Evolutionary conservation across 352 stramenopile species (phyloP).

Genomic region (Phytophthora hibernalis): DNA sequence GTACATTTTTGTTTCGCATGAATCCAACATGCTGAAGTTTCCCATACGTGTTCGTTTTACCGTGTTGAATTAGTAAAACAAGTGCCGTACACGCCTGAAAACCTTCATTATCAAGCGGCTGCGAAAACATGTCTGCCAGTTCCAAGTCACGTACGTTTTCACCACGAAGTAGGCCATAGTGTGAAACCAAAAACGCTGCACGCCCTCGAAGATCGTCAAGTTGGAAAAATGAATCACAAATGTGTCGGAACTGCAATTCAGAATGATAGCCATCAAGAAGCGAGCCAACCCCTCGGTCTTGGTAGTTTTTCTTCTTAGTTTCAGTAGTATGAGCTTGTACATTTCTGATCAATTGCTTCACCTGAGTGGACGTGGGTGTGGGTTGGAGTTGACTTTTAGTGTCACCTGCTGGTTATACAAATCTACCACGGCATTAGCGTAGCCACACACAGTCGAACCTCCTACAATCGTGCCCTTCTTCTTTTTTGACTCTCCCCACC

Average conservation of each 20-base stretch:
- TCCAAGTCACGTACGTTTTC: conserved; percentile 24
- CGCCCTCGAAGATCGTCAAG: conserved; percentile 7
- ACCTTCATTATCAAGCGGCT: conserved; percentile 1
- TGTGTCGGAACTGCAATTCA: conserved; percentile 7
- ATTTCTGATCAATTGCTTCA: conserved; percentile 21
- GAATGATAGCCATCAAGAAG: conserved; percentile 14
- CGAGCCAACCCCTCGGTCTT: conserved; percentile 10
- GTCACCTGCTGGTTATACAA: conserved; percentile 14
- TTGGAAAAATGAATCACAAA: conserved; percentile 12
- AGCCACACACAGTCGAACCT: conserved; percentile 7
- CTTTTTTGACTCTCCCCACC: conserved; percentile 20
- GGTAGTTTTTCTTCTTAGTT: conserved; percentile 14
- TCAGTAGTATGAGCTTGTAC: conserved; percentile 11
- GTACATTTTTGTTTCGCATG: conserved; percentile 22
- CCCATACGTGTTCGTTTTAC: conserved; percentile 20
- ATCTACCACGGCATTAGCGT: conserved; percentile 7
- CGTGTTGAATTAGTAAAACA: conserved; percentile 22
- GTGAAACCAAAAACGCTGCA: conserved; percentile 14
- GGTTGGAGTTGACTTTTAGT: conserved; percentile 10
- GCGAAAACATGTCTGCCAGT: conserved; percentile 14
- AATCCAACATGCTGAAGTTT: conserved; percentile 17
- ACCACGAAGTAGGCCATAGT: conserved; percentile 17
- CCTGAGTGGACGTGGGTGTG: neutral
- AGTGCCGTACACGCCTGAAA: conserved; percentile 10
- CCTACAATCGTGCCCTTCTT: conserved; percentile 5